A percentile compares a stretch with the other conserved stretches of the same genome.
These are phyloP conservation scores for Malania oleifera DNA, from an alignment of 164 flowering plant genomes.

Conservation along the genomic window DNA sequence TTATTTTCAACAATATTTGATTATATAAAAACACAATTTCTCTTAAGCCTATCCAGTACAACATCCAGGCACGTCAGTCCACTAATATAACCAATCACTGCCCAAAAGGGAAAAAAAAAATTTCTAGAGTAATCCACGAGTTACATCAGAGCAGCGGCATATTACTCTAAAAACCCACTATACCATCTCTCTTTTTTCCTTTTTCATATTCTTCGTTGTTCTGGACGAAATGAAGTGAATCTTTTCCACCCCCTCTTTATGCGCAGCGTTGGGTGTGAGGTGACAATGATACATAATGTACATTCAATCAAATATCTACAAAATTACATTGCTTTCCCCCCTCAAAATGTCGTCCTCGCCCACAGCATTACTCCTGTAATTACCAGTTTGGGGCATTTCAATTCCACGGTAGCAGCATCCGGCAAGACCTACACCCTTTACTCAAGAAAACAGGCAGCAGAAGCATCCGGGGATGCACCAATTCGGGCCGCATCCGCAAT, in stretches of 20 bases:
- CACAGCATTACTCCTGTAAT: neutral
- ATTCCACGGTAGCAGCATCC: neutral
- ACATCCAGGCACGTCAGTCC: no score
- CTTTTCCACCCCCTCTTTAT: neutral
- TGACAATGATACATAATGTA: slow-evolving; percentile 30
- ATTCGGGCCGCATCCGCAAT: slow-evolving; percentile 52
- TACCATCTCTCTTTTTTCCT: slow-evolving; percentile 1
- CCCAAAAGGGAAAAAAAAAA: no score
- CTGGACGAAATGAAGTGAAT: slow-evolving; percentile 7
- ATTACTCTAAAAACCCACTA: no score
- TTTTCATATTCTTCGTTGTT: no score
- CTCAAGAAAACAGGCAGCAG: slow-evolving; percentile 19
- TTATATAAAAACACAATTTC: no score
- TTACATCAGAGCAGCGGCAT: no score
- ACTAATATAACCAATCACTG: no score
- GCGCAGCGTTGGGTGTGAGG: slow-evolving; percentile 9
- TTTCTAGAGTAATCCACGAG: no score
- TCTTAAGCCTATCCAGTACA: no score
- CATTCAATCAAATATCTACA: slow-evolving; percentile 32
- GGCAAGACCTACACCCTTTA: neutral
- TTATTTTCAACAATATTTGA: no score
- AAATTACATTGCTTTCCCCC: slow-evolving; percentile 23
- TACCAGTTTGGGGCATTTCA: slow-evolving; percentile 6
- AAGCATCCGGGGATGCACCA: slow-evolving; percentile 24
- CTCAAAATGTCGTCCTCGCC: slow-evolving; percentile 1